Base-by-base conservation (phyloP, 192 early-diverging fungal genomes). In the Podila minutissima region DNA sequence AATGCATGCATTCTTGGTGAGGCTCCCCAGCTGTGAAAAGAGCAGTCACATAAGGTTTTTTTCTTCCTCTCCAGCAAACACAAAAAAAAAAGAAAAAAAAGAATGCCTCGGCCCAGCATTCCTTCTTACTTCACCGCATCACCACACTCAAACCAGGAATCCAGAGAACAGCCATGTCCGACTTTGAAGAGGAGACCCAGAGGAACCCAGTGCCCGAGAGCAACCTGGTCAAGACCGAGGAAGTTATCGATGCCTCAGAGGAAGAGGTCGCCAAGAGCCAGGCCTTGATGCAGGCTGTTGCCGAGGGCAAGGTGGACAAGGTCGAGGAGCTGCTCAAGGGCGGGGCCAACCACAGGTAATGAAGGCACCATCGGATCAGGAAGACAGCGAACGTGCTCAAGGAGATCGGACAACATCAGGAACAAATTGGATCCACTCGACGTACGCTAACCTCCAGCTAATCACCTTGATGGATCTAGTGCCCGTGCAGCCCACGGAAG, bases 191-290 rank as follows among this genome's bases (percentile, higher is more conserved):
- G 19, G 53, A 72, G 12, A 53, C 72, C 49, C 74, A 75, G 8
- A 37, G 59, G n/a, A 78, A 78, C 41, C 75, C 75, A 37, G 70
- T 79, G 12, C 75, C 75, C 38, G 75, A 71, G 41, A 72, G 75
- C 63, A 79, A 79, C 61, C 15, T 72, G 75, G 70, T 79, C 69
- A 66, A 61, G 60, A 79, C 75, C 29, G 75, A 79, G 41, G 53
- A 79, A 13, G 58, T 79, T 49, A 79, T 79, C 48, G 75, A 72
- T 1, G 75, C 75, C 13, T 72, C 75, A 12, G 24, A 29, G 3
- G 75, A 79, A 60, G 75, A 79, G 19, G 63, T 79, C n/a, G 75
- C 75, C 17, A 71, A 68, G 32, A 79, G 75, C 19, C 75, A 79
- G 38, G 75, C 59, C 17, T 20, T 79, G 66, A 72, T 79, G 65